Evolutionary conservation across 139 green algal species (phyloP).

Genomic region (Pseudopediastrum boryanum): DNA sequence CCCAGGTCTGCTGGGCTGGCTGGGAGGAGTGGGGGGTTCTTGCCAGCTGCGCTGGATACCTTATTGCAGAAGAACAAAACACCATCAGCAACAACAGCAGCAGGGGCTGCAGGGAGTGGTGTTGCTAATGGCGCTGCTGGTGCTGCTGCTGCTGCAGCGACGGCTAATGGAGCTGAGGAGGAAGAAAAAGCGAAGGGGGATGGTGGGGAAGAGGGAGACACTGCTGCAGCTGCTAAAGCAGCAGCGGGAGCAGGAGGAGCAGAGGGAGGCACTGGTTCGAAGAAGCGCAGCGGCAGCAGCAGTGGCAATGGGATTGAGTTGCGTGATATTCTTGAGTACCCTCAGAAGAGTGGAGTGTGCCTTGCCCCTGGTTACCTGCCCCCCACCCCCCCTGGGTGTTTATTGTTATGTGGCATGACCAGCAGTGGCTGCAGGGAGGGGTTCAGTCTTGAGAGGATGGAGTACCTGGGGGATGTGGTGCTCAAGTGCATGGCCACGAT

Average conservation of each 20-base stretch:
- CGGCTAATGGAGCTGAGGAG: neutral
- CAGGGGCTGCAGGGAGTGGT: slow-evolving; percentile 2
- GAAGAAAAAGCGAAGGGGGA: neutral
- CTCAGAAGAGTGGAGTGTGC: neutral
- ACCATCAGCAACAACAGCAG: slow-evolving; percentile 19
- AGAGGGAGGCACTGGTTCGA: neutral
- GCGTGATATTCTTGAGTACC: neutral
- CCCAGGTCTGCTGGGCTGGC: no score
- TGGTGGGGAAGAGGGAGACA: neutral
- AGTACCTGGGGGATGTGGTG: slow-evolving; percentile 27
- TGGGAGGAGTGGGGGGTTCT: no score
- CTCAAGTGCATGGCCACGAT: slow-evolving; percentile 21
- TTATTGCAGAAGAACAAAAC: neutral
- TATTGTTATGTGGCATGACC: slow-evolving; percentile 24
- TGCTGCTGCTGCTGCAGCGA: neutral
- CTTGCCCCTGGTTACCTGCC: neutral
- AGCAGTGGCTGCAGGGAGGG: neutral
- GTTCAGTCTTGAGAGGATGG: slow-evolving; percentile 22
- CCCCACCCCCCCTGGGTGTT: neutral
- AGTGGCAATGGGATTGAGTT: neutral
- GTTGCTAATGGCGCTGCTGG: neutral
- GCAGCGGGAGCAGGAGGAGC: slow-evolving; percentile 4
- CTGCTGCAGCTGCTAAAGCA: neutral
- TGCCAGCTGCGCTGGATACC: no score
- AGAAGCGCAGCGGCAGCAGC: neutral